Evolutionary conservation across 208 protist species (phyloP).

Genomic region (Wallacemonas sp.): DNA sequence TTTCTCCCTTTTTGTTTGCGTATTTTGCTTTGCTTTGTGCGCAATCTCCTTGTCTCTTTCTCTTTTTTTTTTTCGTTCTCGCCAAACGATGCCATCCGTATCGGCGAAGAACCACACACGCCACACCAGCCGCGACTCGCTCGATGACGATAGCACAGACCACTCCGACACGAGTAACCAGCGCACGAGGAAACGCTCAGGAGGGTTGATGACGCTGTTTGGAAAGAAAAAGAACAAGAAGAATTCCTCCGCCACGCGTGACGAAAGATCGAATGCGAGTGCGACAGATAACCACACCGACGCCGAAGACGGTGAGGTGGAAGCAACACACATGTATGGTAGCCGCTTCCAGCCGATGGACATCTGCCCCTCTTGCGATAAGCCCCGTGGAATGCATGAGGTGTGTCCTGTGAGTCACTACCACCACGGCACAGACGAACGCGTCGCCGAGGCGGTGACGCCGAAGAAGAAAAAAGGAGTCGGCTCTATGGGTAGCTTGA

Average conservation of each 20-base stretch:
- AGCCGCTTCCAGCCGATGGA: conserved; percentile 31
- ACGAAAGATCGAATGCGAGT: no score
- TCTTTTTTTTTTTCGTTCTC: neutral
- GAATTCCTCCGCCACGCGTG: no score
- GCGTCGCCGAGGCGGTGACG: neutral
- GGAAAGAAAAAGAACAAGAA: neutral
- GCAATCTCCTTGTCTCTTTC: neutral
- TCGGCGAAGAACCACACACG: neutral
- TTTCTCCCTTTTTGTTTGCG: conserved; percentile 7
- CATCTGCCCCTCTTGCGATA: conserved; percentile 41
- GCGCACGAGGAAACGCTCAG: neutral
- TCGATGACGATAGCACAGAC: neutral
- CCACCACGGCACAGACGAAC: conserved; percentile 59
- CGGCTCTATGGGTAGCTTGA: neutral
- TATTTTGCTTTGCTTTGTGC: neutral
- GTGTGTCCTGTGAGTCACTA: conserved; percentile 38
- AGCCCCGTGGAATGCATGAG: conserved; percentile 42
- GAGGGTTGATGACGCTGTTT: neutral
- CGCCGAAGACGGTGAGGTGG: neutral
- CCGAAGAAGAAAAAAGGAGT: conserved; percentile 5
- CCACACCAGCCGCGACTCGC: neutral
- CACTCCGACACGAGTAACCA: neutral
- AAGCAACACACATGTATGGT: conserved; percentile 38
- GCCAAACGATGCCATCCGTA: neutral
- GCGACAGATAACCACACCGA: neutral